Conservation (phyloP, 2,329 filamentous ascomycete species). For the Epichloe aotearoae region DNA sequence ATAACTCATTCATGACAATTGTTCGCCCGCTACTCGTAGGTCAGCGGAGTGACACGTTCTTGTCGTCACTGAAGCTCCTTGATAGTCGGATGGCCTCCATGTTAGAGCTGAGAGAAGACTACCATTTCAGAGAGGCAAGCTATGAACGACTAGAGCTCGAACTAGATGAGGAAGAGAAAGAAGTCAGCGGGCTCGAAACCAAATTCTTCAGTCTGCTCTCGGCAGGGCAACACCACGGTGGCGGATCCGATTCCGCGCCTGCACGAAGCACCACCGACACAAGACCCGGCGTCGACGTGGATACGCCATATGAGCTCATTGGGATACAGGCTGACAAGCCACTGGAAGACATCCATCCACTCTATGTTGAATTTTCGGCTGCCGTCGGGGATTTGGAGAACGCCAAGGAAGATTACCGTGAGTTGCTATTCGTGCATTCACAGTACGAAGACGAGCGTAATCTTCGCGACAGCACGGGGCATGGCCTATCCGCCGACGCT, state of each 20-base stretch:
- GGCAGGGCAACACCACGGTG: constrained; percentile 11
- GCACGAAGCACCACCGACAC: background rate
- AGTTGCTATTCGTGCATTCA: constrained; percentile 27
- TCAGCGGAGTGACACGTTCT: constrained; percentile 9
- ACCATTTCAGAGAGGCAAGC: constrained; percentile 21
- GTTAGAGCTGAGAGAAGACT: constrained; percentile 24
- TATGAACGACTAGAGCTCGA: constrained; percentile 24
- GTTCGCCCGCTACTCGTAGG: constrained; percentile 24
- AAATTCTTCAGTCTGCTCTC: constrained; percentile 25
- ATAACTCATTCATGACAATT: constrained; percentile 27
- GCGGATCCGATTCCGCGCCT: constrained; percentile 1
- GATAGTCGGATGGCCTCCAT: constrained; percentile 20
- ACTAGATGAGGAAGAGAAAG: constrained; percentile 23
- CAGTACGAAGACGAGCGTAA: constrained; percentile 24
- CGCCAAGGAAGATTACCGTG: constrained; percentile 32
- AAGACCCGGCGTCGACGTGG: constrained; percentile 2
- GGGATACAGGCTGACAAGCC: constrained; percentile 23
- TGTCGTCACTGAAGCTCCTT: constrained; percentile 13
- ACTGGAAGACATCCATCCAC: constrained; percentile 30
- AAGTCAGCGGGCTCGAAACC: constrained; percentile 22
- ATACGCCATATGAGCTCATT: constrained; percentile 20
- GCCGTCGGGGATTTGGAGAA: constrained; percentile 32
- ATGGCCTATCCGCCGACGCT: constrained; percentile 22
- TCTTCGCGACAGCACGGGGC: constrained; percentile 17
- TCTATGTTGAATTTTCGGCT: constrained; percentile 30